phyloP scores from a whole-genome alignment of 148 eudicot genomes.

The Chenopodium berlandieri region DNA sequence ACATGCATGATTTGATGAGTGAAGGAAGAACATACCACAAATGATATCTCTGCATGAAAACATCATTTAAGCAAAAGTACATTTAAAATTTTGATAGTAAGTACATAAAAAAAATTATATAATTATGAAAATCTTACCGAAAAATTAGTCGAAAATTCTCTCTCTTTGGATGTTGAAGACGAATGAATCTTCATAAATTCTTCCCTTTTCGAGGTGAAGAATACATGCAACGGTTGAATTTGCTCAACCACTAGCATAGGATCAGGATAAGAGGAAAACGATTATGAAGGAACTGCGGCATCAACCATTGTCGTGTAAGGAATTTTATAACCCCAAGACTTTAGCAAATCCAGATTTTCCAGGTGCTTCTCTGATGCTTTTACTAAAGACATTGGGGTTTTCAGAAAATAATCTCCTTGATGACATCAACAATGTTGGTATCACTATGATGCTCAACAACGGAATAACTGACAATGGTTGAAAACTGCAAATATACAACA shows the following conservation, averaged over 20 bases:
- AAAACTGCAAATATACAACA: too few relatives aligned
- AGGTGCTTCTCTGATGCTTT: neutral
- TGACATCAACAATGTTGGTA: neutral
- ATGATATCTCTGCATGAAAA: neutral
- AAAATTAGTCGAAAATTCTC: neutral
- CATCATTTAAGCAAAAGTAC: neutral
- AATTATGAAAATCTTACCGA: neutral
- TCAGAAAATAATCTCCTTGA: neutral
- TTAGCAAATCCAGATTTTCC: neutral
- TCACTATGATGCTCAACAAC: neutral
- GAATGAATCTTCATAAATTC: neutral
- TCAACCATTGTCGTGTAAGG: neutral
- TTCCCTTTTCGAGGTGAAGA: neutral
- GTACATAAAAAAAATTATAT: neutral
- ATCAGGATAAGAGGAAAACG: neutral
- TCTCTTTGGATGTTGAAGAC: neutral
- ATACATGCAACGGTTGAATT: neutral
- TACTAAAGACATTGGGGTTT: neutral
- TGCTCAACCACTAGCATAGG: neutral
- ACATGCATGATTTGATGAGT: neutral
- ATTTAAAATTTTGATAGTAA: neutral
- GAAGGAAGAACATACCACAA: neutral
- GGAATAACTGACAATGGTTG: too few relatives aligned
- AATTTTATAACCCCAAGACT: neutral
- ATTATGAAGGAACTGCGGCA: neutral